Percentiles rank a stretch among this genome's conserved stretches.
These are phyloP conservation scores for Tuber magnatum DNA, from an alignment of 495 filamentous ascomycete species.

Conservation along the genomic window DNA sequence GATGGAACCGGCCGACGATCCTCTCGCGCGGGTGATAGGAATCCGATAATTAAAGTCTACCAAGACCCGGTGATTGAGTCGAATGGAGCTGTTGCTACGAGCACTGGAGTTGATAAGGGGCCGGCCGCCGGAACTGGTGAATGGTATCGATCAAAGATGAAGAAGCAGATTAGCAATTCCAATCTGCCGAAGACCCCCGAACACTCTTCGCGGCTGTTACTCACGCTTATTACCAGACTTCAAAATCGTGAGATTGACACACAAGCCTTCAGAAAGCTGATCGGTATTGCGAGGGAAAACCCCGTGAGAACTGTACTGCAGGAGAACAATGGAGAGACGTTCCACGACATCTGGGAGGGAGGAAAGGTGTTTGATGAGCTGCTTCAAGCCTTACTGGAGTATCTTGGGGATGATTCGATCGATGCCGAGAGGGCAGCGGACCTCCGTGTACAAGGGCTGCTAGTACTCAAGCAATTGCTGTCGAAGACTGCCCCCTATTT, in stretches of 20 bases:
- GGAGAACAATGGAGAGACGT: conserved; percentile 47
- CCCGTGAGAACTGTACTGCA: conserved; percentile 47
- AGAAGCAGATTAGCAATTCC: conserved; percentile 36
- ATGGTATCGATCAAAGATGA: conserved; percentile 38
- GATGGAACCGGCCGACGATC: conserved; percentile 31
- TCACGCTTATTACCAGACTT: conserved; percentile 69
- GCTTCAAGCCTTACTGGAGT: conserved; percentile 64
- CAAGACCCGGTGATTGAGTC: conserved; percentile 54
- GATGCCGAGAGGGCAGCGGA: conserved; percentile 57
- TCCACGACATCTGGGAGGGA: conserved; percentile 50
- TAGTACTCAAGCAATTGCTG: conserved; percentile 71
- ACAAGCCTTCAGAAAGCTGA: conserved; percentile 80
- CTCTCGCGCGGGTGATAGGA: conserved; percentile 35
- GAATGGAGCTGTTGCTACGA: conserved; percentile 47
- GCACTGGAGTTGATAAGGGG: conserved; percentile 24
- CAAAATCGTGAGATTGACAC: conserved; percentile 66
- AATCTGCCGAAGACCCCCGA: conserved; percentile 47
- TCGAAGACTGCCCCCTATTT: conserved; percentile 60
- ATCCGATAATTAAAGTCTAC: conserved; percentile 48
- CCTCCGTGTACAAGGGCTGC: conserved; percentile 73
- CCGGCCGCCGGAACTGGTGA: conserved; percentile 40
- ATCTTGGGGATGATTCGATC: conserved; percentile 54
- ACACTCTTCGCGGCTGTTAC: conserved; percentile 54
- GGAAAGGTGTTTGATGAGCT: conserved; percentile 63
- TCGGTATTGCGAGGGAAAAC: conserved; percentile 67